Evolutionary conservation across 177 flowering plant species (phyloP), one percentile per base, ranked within the genome.

Genomic region (Vitis hybrid): DNA sequence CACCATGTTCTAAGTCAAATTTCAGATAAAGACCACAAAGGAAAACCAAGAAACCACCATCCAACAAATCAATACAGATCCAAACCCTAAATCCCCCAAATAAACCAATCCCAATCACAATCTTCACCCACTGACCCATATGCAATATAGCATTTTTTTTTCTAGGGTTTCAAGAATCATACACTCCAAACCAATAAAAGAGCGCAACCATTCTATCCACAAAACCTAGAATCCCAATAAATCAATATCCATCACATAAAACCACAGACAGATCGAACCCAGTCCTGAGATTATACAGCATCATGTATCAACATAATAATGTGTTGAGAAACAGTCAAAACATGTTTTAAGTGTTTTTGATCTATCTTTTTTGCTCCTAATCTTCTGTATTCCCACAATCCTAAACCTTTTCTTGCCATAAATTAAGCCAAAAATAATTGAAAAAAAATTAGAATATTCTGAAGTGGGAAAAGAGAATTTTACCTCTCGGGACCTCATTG

Each of bases 401-500:
- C 14, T 31, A 4, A 28, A 62, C 31, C 44, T 24, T 13, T 24
- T 24, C 63, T 12, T 3, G 14, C 17, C 20, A 22, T 51, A 57
- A 71, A 22, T 9, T 11, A 11, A 12, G 20, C n/a, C 28, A 68
- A 53, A 56, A 11, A 52, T 49, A 53, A 65, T 57, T 62, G 65
- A 38, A 17, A 44, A 44, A 15, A 53, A 24, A 50, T 11, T 62
- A 67, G 55, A 54, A 60, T 55, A 38, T 20, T 28, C 68, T 20
- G 13, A 54, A 62, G 53, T 54, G 11, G 50, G 52, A 71, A 71
- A 28, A 38, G 19, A 74, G 64, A 66, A 74, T 77, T 74, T 80
- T 71, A 80, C 81, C 85, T 70, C 75, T 73, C 62, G 14, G 54
- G 62, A 76, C 74, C 66, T 62, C 56, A 58, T 3, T 55, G 53